Evolutionary conservation across 805 yeast species (phyloP).

Genomic region (Pichia gijzeniarum): DNA sequence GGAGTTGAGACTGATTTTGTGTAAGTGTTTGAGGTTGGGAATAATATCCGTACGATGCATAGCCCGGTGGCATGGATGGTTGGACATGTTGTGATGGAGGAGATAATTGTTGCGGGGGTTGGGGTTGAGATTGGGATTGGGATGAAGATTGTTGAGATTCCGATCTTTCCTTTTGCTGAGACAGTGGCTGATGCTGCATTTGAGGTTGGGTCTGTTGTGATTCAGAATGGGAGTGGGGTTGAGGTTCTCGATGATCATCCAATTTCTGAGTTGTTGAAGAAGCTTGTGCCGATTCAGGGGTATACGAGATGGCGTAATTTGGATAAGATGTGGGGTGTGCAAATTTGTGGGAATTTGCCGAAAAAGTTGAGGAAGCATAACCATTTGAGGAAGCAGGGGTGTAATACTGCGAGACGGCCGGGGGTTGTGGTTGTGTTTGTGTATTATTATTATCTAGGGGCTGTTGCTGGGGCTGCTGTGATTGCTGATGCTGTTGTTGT

Average conservation of each 20-base stretch:
- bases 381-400: background rate
- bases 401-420: background rate
- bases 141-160: no score
- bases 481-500: conserved; percentile 12
- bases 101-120: no score
- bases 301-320: no score
- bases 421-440: background rate
- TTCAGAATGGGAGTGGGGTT: background rate
- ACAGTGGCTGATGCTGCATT: background rate
- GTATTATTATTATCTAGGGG: background rate
- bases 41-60: no score
- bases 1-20: no score
- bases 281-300: background rate
- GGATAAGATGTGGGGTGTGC: no score
- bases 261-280: background rate
- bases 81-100: background rate
- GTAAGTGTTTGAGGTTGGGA: no score
- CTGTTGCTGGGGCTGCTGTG: conserved; percentile 6
- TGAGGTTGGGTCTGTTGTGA: conserved; percentile 1
- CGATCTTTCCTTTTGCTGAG: no score
- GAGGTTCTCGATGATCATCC: background rate
- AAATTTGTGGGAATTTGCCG: background rate
- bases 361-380: no score
- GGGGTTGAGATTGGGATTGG: no score
- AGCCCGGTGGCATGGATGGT: background rate